Evolutionary conservation across 164 flowering plant species (phyloP), one percentile per base, ranked within the genome.

Genomic region (Saururus chinensis): DNA sequence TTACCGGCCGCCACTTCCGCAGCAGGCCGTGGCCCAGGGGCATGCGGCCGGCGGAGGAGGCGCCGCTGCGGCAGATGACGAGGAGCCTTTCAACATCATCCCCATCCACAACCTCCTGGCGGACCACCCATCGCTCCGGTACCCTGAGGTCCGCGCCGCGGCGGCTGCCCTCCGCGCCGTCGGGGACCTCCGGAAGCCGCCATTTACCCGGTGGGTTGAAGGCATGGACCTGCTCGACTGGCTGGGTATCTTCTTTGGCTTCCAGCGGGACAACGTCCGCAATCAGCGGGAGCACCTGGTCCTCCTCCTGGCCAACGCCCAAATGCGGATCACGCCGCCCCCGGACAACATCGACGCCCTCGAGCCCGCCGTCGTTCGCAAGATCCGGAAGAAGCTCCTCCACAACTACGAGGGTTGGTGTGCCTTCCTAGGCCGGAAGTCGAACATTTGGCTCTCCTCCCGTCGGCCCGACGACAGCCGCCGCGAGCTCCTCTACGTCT

Each of bases 221-320:
- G 62, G 54, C 66, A 45, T 45, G 49, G 99, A 93, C 83, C 73
- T 93, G 24, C 58, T 93, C 65, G 97, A 93, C 80, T 93, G 97
- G 99, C 82, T 93, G 0, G 95, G 91, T 7, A n/a, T 63, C 30
- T 76, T 79, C 74, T 93, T 93, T 63, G 96, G 99, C 4, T 93
- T 93, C 65, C 99, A 93, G 60, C n/a, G 17, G 17, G 95, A 85
- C 71, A 93, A 82, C 79, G 87, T 90, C 0, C 69, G 85, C 59
- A 90, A 93, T 78, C 97, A 90, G 68, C 42, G 97, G 57, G 97
- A 93, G 73, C 92, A 93, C 66, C 69, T 93, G 37, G 95, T 93
- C 4, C 89, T 93, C 25, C 97, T 90, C 73, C 70, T 93, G 19
- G 86, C 99, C 48, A 93, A 93, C 73, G 70, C 86, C 24, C 99